Evolutionary conservation across 768 basidiomycete species (phyloP).

Genomic region (Lactarius deliciosus): DNA sequence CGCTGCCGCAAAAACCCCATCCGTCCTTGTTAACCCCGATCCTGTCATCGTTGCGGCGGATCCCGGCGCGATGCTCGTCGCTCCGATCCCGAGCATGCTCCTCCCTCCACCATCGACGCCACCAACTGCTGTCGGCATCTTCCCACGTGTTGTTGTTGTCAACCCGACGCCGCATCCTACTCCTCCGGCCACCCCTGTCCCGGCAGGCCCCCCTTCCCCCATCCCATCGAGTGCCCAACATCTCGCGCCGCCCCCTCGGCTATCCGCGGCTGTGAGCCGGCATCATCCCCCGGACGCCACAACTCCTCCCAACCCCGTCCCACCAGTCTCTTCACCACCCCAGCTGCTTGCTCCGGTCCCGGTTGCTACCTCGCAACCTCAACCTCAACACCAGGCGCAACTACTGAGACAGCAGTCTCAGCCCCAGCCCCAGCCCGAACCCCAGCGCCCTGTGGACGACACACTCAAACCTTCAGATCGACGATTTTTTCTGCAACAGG

Average conservation of each 20-base stretch:
- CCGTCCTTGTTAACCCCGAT: slow-evolving; percentile 24
- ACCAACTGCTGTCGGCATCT: slow-evolving; percentile 33
- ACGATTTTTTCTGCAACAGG: slow-evolving; percentile 46
- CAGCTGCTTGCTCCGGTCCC: slow-evolving; percentile 41
- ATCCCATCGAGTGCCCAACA: slow-evolving; percentile 35
- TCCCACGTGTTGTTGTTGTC: slow-evolving; percentile 64
- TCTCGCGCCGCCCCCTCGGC: slow-evolving; percentile 34
- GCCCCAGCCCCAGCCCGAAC: background rate
- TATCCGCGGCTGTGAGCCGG: slow-evolving; percentile 28
- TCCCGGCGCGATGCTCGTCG: slow-evolving; percentile 29
- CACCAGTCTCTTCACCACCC: slow-evolving; percentile 38
- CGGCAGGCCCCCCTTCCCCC: slow-evolving; percentile 32
- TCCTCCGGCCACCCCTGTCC: slow-evolving; percentile 65
- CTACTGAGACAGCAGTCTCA: background rate
- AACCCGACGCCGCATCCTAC: slow-evolving; percentile 79
- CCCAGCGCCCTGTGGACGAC: slow-evolving; percentile 32
- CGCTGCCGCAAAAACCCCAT: slow-evolving; percentile 31
- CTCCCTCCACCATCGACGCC: slow-evolving; percentile 28
- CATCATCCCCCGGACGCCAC: slow-evolving; percentile 21
- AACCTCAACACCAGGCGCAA: background rate
- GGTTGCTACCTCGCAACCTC: background rate
- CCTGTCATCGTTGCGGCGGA: slow-evolving; percentile 26
- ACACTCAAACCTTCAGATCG: slow-evolving; percentile 41
- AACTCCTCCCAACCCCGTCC: slow-evolving; percentile 28
- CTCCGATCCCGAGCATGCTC: slow-evolving; percentile 33